A percentile compares a stretch with the other conserved stretches of the same genome.
These are phyloP conservation scores for Purpureocillium takamizusanense DNA, from an alignment of 2,329 filamentous ascomycete species.

Conservation along the genomic window DNA sequence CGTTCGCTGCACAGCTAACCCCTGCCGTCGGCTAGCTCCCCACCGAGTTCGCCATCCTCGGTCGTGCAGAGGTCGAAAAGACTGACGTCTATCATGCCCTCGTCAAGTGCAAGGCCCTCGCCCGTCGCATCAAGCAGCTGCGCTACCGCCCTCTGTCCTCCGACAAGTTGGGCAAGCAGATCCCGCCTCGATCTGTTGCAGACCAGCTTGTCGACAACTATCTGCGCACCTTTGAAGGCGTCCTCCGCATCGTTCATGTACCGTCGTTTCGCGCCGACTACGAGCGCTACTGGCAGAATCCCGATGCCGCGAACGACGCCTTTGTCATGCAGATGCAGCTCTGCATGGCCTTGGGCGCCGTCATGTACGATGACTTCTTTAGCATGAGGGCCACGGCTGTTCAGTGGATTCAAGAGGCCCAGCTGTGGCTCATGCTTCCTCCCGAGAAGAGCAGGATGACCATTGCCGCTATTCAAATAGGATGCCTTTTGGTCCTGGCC, in stretches of 20 bases:
- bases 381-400: slow-evolving; percentile 31
- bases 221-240: slow-evolving; percentile 46
- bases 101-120: slow-evolving; percentile 30
- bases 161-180: slow-evolving; percentile 26
- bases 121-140: slow-evolving; percentile 30
- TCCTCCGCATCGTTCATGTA: slow-evolving; percentile 47
- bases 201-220: slow-evolving; percentile 44
- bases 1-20: not conserved
- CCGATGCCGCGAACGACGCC: slow-evolving; percentile 24
- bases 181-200: slow-evolving; percentile 29
- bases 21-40: slow-evolving; percentile 17
- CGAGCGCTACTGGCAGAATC: slow-evolving; percentile 36
- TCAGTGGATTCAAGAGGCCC: slow-evolving; percentile 44
- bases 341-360: slow-evolving; percentile 41
- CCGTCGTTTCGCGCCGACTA: slow-evolving; percentile 49
- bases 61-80: slow-evolving; percentile 15
- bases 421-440: slow-evolving; percentile 38
- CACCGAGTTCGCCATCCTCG: slow-evolving; percentile 15
- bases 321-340: slow-evolving; percentile 47
- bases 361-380: slow-evolving; percentile 35
- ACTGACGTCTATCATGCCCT: slow-evolving; percentile 22
- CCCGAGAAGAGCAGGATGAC: slow-evolving; percentile 40
- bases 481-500: slow-evolving; percentile 41
- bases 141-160: slow-evolving; percentile 25
- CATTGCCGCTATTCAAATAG: slow-evolving; percentile 39